Evolutionary conservation across 129 eudicot species (phyloP).

Genomic region (Flaveria bidentis): DNA sequence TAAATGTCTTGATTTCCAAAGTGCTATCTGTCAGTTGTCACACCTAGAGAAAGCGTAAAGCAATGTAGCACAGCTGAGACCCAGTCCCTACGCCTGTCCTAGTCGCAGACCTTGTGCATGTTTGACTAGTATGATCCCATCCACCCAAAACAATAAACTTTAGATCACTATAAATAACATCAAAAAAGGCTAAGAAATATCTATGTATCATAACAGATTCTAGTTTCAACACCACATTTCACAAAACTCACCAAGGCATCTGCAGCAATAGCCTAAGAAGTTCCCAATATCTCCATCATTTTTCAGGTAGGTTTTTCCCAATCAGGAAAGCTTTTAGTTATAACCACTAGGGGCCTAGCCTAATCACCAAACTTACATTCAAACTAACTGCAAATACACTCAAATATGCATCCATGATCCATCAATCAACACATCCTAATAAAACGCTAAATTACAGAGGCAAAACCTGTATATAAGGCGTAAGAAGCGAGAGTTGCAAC

Average conservation of each 20-base stretch:
- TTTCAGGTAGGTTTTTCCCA: background rate
- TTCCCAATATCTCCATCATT: background rate
- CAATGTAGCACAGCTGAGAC: too few relatives aligned
- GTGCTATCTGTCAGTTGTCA: too few relatives aligned
- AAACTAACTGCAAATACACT: background rate
- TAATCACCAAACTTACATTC: slow-evolving; percentile 14
- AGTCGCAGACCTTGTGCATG: too few relatives aligned
- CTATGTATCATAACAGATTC: background rate
- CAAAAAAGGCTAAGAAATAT: background rate
- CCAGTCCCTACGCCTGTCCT: too few relatives aligned
- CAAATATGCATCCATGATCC: background rate
- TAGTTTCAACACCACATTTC: background rate
- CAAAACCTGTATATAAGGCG: slow-evolving; percentile 84
- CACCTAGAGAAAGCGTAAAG: too few relatives aligned
- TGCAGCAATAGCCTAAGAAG: background rate
- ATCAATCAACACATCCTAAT: background rate
- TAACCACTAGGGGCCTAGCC: too few relatives aligned
- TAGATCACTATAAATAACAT: background rate
- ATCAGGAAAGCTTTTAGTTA: background rate
- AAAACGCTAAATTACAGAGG: background rate
- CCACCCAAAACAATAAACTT: too few relatives aligned
- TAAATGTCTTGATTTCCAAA: too few relatives aligned
- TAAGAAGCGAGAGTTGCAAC: slow-evolving; percentile 86
- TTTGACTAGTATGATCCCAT: too few relatives aligned
- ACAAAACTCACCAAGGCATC: background rate